These are phyloP conservation scores for Neurospora sp. DNA, from an alignment of 495 filamentous ascomycete genomes.

Conservation along the genomic window DNA sequence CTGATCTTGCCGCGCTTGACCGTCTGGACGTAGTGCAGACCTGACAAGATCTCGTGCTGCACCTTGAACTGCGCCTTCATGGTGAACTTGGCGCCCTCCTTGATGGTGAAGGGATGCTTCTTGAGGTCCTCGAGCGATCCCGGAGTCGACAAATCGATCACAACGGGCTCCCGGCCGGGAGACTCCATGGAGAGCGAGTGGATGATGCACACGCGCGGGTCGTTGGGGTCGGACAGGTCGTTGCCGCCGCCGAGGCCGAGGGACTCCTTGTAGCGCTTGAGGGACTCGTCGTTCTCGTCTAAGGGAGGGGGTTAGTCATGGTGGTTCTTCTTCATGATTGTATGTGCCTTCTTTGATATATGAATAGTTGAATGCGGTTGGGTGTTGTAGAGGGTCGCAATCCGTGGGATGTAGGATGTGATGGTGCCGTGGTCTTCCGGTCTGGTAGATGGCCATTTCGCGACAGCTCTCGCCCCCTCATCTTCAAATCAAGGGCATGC, in stretches of 20 bases:
- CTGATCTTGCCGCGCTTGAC: constrained; percentile 79
- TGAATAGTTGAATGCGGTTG: not conserved
- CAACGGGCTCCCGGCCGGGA: constrained; percentile 66
- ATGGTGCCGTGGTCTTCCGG: not conserved
- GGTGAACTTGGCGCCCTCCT: constrained; percentile 83
- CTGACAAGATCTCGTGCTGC: constrained; percentile 87
- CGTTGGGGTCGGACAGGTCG: constrained; percentile 59
- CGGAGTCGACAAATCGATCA: constrained; percentile 63
- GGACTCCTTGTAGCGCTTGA: constrained; percentile 94
- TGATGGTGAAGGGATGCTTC: constrained; percentile 88
- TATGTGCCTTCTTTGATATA: not conserved
- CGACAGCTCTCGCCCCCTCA: not conserved
- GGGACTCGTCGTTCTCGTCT: constrained; percentile 76
- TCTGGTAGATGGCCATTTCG: not conserved
- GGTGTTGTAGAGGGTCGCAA: not conserved
- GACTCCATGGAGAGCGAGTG: constrained; percentile 76
- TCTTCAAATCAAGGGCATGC: not conserved
- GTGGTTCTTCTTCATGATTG: constrained; percentile 4
- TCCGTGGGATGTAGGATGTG: not conserved
- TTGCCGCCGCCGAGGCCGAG: constrained; percentile 64
- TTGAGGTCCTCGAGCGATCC: constrained; percentile 64
- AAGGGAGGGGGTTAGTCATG: not conserved
- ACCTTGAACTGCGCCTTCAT: constrained; percentile 93
- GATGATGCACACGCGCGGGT: constrained; percentile 81
- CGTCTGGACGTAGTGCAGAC: constrained; percentile 87